phyloP scores from a whole-genome alignment of 2,329 filamentous ascomycete species.

The Mycosphaerella sp. region DNA sequence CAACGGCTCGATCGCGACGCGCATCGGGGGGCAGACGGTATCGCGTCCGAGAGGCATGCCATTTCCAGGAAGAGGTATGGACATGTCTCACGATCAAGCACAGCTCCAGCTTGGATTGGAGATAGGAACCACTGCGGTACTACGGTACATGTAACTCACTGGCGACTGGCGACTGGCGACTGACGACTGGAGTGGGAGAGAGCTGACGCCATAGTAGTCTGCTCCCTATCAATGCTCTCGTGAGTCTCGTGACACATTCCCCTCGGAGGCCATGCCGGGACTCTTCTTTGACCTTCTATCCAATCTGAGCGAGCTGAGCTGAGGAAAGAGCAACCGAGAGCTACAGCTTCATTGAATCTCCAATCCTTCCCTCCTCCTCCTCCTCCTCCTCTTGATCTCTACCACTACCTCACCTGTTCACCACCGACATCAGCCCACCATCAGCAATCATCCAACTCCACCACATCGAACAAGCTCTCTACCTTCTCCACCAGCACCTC shows the following conservation, averaged over 20 bases:
- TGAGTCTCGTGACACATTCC: too few species aligned
- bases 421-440: background rate
- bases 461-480: background rate
- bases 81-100: conserved; percentile 3
- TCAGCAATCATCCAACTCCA: background rate
- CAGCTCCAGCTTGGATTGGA: background rate
- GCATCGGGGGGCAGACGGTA: background rate
- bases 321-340: background rate
- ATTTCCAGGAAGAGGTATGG: conserved; percentile 2
- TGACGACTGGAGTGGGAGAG: too few species aligned
- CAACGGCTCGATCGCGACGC: background rate
- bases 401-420: background rate
- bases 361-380: background rate
- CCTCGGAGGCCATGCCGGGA: too few species aligned
- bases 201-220: too few species aligned
- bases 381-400: too few species aligned
- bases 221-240: too few species aligned
- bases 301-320: too few species aligned
- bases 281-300: background rate
- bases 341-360: background rate
- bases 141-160: too few species aligned
- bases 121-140: too few species aligned
- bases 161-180: too few species aligned
- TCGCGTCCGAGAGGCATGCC: background rate
- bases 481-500: background rate